Evolutionary conservation across 176 grass and related monocot genomes (phyloP).

Genomic region (Carex littledalei): DNA sequence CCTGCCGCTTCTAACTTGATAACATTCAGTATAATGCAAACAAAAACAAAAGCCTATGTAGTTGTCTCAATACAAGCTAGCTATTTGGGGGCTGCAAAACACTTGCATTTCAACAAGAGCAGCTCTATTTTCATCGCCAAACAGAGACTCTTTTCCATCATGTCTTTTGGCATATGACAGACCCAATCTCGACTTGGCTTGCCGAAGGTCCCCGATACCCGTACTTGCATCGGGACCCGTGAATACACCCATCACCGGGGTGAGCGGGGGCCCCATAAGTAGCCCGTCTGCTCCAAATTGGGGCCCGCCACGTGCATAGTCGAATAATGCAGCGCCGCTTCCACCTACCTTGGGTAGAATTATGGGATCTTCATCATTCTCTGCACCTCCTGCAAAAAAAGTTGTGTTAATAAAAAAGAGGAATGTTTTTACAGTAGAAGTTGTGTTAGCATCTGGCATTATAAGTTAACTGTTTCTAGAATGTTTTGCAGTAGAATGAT

Average conservation of each 20-base stretch:
- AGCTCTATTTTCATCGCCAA: constrained; percentile 44
- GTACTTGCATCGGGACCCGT: constrained; percentile 71
- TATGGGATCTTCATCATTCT: background rate
- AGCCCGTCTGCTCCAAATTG: constrained; percentile 92
- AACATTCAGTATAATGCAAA: background rate
- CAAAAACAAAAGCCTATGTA: background rate
- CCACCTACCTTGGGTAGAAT: constrained; percentile 71
- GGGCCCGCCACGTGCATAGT: constrained; percentile 76
- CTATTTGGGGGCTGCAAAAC: constrained; percentile 77
- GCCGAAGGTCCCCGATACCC: constrained; percentile 59
- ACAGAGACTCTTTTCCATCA: constrained; percentile 78
- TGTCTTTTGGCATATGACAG: constrained; percentile 67
- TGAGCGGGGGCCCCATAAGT: constrained; percentile 76
- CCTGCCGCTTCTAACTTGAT: background rate
- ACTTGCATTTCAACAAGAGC: constrained; percentile 70
- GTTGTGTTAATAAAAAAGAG: background rate
- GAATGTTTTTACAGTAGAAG: background rate
- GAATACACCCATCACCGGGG: constrained; percentile 86
- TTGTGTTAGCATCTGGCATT: background rate
- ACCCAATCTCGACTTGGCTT: constrained; percentile 72
- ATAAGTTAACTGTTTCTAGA: background rate
- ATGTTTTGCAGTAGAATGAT: background rate
- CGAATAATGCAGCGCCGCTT: constrained; percentile 85
- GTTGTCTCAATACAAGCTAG: constrained; percentile 52
- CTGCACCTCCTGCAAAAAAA: background rate